Base-by-base conservation (phyloP, 2,329 filamentous ascomycete genomes). In the Lasiodiplodia theobromae region DNA sequence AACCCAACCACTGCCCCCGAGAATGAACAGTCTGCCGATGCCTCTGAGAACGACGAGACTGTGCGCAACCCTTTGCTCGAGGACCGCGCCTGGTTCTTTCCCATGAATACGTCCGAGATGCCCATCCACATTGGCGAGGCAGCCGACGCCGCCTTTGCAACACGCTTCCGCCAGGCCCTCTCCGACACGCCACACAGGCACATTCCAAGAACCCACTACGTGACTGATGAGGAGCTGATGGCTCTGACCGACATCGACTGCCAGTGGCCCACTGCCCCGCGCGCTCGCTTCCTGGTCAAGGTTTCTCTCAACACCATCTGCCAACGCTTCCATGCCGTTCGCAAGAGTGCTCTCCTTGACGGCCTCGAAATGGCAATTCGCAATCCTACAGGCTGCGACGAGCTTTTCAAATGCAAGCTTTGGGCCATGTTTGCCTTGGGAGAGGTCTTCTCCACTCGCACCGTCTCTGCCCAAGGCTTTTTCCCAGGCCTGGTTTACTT, bases 401-500 rank as follows among this genome's bases (percentile, higher is more conserved):
- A 76, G 0, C 69, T 82, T 0, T 69, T 77, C 0, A 77, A 76
- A 14, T 81, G 81, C 70, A 83, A 83, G 56, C 68, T 85, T 0
- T 82, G 81, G 75, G 81, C 80, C 0, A 54, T 85, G 3, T 83
- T 85, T 69, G 83, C 83, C 0, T 76, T 85, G 6, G 83, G 83
- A 0, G 82, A 84, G 68, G 78, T 82, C 38, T 84, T 83, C 37
- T 83, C 83, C 0, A 80, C 78, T 0, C 74, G 81, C n/a, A 77
- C 79, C 2, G 77, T 71, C 4, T 68, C 78, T 2, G 69, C 76
- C 0, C 77, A 77, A 8, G 71, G 73, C 11, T 72, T 76, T 0
- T 83, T 84, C 63, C 83, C 83, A 0, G 83, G 83, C 0, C 72
- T 84, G 64, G 69, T 71, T 0, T 85, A 84, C 53, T 85, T 83